phyloP scores from a whole-genome alignment of 2,329 filamentous ascomycete species.

The Penicillium sclerotigenum region DNA sequence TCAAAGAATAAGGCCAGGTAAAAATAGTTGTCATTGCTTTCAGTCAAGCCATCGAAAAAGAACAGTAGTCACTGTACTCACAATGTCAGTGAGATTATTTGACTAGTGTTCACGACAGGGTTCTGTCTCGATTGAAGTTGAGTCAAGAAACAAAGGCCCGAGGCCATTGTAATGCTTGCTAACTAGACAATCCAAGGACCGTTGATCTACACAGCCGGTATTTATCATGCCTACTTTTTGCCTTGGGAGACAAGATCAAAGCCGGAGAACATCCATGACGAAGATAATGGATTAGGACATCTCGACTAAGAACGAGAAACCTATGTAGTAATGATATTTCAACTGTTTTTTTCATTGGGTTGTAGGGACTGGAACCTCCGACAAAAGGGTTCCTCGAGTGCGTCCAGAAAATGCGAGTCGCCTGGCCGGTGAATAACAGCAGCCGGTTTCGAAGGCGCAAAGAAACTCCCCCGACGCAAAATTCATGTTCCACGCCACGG shows the following conservation, averaged over 20 bases:
- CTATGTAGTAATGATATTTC: slow-evolving; percentile 29
- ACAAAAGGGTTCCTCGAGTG: slow-evolving; percentile 28
- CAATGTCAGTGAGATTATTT: neutral
- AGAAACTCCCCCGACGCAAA: slow-evolving; percentile 18
- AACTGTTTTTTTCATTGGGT: slow-evolving; percentile 41
- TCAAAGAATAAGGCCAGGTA: neutral
- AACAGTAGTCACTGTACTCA: too few relatives aligned
- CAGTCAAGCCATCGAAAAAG: neutral
- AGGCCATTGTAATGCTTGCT: too few relatives aligned
- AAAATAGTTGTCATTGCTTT: neutral
- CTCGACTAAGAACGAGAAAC: slow-evolving; percentile 12
- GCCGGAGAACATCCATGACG: neutral
- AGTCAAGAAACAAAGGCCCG: neutral
- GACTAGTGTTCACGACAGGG: neutral
- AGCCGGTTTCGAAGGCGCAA: slow-evolving; percentile 28
- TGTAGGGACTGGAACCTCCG: slow-evolving; percentile 34
- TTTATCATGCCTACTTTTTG: neutral
- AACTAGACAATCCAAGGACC: neutral
- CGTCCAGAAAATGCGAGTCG: slow-evolving; percentile 34
- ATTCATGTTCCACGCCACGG: slow-evolving; percentile 9
- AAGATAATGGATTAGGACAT: slow-evolving; percentile 7
- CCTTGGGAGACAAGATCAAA: neutral
- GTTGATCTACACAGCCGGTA: neutral
- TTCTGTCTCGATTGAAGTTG: neutral
- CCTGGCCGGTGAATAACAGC: slow-evolving; percentile 24